Evolutionary conservation across 2,329 filamentous ascomycete species (phyloP), one percentile per base, ranked within the genome.

Genomic region (Chalaropsis thielavioides): DNA sequence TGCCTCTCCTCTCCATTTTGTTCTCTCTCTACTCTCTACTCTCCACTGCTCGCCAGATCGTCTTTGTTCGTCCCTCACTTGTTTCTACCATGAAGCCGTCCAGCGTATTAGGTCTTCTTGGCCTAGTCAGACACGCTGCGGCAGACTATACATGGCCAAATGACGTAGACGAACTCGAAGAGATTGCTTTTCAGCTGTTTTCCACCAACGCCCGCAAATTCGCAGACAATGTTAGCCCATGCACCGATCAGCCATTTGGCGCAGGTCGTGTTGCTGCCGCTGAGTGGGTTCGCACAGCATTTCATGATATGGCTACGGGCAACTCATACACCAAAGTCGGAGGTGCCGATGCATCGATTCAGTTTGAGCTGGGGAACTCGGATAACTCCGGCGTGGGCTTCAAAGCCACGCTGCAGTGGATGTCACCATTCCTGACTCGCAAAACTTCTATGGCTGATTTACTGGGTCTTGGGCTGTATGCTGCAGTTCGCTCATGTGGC

Each of bases 301-400:
- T 86, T 68, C 83, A 85, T 72, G 83, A 85, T 71, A 83, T 84
- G 78, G 75, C 81, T 3, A 82, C 81, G 2, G 78, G 76, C 38
- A 83, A 81, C 69, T 71, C 74, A 13, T 78, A 73, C 67, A 75
- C 73, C 38, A 75, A 76, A 44, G 73, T 72, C 3, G 83, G 83
- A 43, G 83, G 83, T 0, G 67, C 85, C 44, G 83, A 86, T 69
- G 83, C 74, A 15, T 86, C 83, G 3, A 73, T 86, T 38, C 80
- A 83, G 67, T 86, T 80, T 69, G 83, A 86, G 72, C 72, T 84
- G 22, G 74, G 72, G 38, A 78, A 76, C 64, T 76, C 77, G 44
- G 83, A 86, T 68, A 85, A 85, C 69, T 74, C 78, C 1, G 83
- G 83, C 0, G 75, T 80, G 0, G 82, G 78, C 1, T 83, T 83